A percentile compares a stretch with the other conserved stretches of the same genome.
Conservation (phyloP, 2,329 filamentous ascomycete genomes). For the Tolypocladium ophioglossoides region DNA sequence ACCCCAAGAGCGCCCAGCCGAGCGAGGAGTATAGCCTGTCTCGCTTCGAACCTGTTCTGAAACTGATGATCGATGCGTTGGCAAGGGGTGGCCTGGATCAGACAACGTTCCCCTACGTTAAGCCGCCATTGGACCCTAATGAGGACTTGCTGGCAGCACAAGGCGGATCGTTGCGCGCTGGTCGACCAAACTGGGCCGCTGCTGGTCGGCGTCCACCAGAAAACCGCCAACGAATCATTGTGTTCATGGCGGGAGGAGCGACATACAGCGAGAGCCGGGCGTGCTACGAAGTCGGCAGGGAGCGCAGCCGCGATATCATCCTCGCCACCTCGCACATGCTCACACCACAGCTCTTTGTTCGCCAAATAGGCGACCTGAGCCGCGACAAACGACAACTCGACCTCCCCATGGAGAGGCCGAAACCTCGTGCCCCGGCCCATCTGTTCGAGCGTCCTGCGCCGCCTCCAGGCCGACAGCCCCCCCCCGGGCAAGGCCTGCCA, state of each 20-base stretch:
- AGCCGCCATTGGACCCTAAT: conserved; percentile 54
- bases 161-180: conserved; percentile 73
- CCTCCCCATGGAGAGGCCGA: conserved; percentile 70
- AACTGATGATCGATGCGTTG: conserved; percentile 70
- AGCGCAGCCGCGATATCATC: conserved; percentile 71
- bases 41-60: conserved; percentile 72
- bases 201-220: conserved; percentile 62
- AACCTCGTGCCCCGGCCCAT: conserved; percentile 74
- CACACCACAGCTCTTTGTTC: conserved; percentile 70
- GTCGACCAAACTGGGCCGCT: conserved; percentile 92
- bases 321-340: conserved; percentile 89
- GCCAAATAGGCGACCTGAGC: conserved; percentile 72
- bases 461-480: conserved; percentile 26
- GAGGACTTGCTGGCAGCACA: conserved; percentile 45
- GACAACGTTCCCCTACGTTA: conserved; percentile 59
- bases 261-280: conserved; percentile 83
- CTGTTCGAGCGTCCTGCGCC: conserved; percentile 65
- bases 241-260: conserved; percentile 92
- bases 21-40: conserved; percentile 78
- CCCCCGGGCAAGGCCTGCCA: conserved; percentile 6
- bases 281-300: conserved; percentile 76
- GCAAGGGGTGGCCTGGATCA: conserved; percentile 58
- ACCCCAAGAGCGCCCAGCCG: conserved; percentile 40
- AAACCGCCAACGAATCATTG: conserved; percentile 79
- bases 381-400: conserved; percentile 65